Conservation (phyloP, 1,284 basidiomycete genomes). For the Malassezia caprae region DNA sequence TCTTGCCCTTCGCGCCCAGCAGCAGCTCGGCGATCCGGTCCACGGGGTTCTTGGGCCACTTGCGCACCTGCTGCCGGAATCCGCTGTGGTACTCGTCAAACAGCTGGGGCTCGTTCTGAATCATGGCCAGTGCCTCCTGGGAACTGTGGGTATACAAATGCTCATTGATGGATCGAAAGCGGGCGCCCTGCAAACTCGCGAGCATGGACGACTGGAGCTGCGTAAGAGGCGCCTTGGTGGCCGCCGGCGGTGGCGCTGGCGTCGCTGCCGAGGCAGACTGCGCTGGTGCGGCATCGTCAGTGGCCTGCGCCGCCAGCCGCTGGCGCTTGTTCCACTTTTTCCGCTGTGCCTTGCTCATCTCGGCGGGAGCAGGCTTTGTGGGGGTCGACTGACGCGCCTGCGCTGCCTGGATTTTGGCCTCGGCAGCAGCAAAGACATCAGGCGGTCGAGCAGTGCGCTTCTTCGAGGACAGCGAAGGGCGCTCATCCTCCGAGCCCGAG, state of each 20-base stretch:
- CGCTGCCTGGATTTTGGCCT: constrained; percentile 15
- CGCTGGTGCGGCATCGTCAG: not conserved
- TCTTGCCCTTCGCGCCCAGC: not conserved
- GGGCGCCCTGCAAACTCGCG: constrained; percentile 37
- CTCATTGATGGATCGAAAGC: constrained; percentile 48
- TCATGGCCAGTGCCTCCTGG: constrained; percentile 27
- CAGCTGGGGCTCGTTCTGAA: constrained; percentile 30
- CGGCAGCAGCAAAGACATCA: constrained; percentile 14
- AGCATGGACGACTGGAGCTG: constrained; percentile 34
- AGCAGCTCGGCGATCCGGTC: constrained; percentile 30
- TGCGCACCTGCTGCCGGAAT: constrained; percentile 40
- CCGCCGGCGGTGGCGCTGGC: not conserved
- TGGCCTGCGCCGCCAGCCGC: constrained; percentile 11
- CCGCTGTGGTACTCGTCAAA: constrained; percentile 46
- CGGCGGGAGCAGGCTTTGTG: not conserved
- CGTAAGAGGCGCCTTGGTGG: constrained; percentile 16
- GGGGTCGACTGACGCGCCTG: constrained; percentile 6
- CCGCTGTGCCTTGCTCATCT: constrained; percentile 33
- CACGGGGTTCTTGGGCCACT: constrained; percentile 47
- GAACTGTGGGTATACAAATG: constrained; percentile 41
- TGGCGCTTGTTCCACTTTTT: constrained; percentile 37
- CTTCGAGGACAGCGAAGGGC: not conserved
- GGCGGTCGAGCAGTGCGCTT: not conserved
- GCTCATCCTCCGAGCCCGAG: constrained; percentile 11
- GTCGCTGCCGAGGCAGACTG: not conserved